Base-by-base conservation (phyloP, 2,329 filamentous ascomycete species). In the Cladobotryum protrusum region DNA sequence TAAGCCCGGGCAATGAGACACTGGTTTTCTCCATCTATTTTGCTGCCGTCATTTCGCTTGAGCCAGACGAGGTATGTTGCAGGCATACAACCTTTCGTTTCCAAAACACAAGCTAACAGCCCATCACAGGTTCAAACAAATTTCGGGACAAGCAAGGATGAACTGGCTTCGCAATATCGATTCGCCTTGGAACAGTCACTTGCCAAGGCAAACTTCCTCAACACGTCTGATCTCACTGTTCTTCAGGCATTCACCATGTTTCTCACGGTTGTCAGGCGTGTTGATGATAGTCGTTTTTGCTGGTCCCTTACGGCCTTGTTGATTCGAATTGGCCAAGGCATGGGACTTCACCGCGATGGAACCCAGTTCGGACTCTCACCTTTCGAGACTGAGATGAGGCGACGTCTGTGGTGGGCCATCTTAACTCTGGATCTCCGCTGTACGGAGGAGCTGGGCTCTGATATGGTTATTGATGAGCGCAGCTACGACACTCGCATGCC, bases 21-120 rank as follows among this genome's bases (percentile, higher is more conserved):
- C 65, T 88, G 11, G 73, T 85, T 59, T 87, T 87, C 59, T 67
- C 80, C 49, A 74, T 84, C 29, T 83, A 83, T 58, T 81, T 77
- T 44, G 72, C 73, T 2, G 77, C 79, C 3, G 72, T 83, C 19
- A 77, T 74, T 4, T 82, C 79, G 0, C 72, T 86, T 48, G 78
- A 80, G 33, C 73, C 80, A n/a, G 73, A 78, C 1, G 78, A 82
- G 67, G 83, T 81, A 59, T 57, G 54, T 50, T 40, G 9, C 29
- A 12, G 6, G 7, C 43, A 24, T 17, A 29, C n/a, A n/a, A n/a
- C n/a, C n/a, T 29, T 32, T 33, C 43, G 37, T 39, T 45, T 5
- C 4, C 6, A 11, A 4, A 40, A 44, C 33, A 15, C n/a, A 17
- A 9, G n/a, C 13, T 45, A 12, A 43, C 24, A 39, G 37, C 15